Base-by-base conservation (phyloP, 768 basidiomycete genomes). In the Podaxis pistillaris region DNA sequence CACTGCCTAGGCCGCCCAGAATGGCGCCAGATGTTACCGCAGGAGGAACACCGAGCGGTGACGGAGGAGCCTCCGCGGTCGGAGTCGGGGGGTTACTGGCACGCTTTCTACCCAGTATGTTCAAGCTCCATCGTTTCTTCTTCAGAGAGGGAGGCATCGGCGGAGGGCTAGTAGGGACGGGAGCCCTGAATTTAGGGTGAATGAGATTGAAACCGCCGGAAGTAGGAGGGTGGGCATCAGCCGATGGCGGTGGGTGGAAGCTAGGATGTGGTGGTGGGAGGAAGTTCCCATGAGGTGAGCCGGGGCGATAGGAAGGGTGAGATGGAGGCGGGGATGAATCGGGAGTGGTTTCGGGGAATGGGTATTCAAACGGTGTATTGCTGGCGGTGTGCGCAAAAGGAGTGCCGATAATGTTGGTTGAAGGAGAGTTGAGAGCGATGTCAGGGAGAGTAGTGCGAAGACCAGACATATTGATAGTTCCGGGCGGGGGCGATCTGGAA, bases 381-480 rank as follows among this genome's bases (percentile, higher is more conserved):
- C 58, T 67, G 9, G 65, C 60, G 53, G 65, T 66, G 22, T 68
- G 64, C 0, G 72, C 72, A 56, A 70, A 74, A 0, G 73, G 73
- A 0, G 73, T 74, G 46, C 73, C 71, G 36, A 74, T 59, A 51
- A 73, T 70, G 30, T 72, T 71, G 28, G 72, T 69, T 3, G 70
- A 68, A 12, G 73, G 67, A 0, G 73, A 70, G 50, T 72, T 70
- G 12, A 72, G 66, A 5, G 64, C 60, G 49, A 74, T 64, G 41
- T 73, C 69, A n/a, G 69, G 56, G 26, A 75, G 68, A 33, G 67
- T 60, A 17, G 61, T 62, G 33, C 61, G 61, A 50, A 70, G 66
- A 44, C 28, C 62, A 2, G 70, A 64, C 71, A 71, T 74, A 26
- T 65, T 65, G 24, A 64, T 46, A 28, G 61, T 63, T 6, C 58